A percentile compares a stretch with the other conserved stretches of the same genome.
Conservation (phyloP, 2,329 filamentous ascomycete species). For the Penicillium sp. region DNA sequence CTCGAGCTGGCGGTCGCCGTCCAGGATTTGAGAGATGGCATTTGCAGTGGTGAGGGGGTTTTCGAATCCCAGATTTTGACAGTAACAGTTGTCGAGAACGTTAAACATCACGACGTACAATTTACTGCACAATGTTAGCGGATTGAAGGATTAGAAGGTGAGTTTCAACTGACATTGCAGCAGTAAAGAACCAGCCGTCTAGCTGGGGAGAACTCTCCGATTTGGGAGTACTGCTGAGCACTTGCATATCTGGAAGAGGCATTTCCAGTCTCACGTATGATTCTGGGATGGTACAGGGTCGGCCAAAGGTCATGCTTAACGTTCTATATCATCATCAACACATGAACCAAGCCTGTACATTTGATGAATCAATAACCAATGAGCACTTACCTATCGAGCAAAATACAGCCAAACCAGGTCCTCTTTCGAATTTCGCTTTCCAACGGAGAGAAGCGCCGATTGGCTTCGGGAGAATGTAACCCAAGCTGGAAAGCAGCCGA, state of each 20-base stretch:
- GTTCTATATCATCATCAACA: constrained; percentile 26
- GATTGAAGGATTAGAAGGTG: too few species aligned
- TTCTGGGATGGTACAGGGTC: constrained; percentile 46
- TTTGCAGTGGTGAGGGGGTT: constrained; percentile 19
- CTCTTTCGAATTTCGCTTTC: constrained; percentile 48
- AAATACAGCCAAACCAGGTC: constrained; percentile 48
- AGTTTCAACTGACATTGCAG: constrained; percentile 24
- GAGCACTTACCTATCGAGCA: constrained; percentile 42
- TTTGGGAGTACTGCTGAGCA: constrained; percentile 4
- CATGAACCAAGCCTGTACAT: background rate
- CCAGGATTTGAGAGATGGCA: constrained; percentile 34
- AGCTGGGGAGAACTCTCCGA: constrained; percentile 2
- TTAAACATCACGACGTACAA: constrained; percentile 30
- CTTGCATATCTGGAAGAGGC: constrained; percentile 21
- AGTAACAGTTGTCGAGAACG: constrained; percentile 43
- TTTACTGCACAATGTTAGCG: constrained; percentile 13
- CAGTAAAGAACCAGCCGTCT: constrained; percentile 19
- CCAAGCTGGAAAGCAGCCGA: constrained; percentile 50
- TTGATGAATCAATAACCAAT: too few species aligned
- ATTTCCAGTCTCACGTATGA: constrained; percentile 41
- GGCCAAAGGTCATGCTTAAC: constrained; percentile 50
- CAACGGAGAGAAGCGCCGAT: constrained; percentile 35
- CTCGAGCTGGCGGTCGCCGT: constrained; percentile 12
- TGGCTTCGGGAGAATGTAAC: constrained; percentile 44
- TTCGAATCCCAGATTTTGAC: constrained; percentile 42